Conservation (phyloP, 2,329 filamentous ascomycete genomes). For the Penicillium sclerotigenum region DNA sequence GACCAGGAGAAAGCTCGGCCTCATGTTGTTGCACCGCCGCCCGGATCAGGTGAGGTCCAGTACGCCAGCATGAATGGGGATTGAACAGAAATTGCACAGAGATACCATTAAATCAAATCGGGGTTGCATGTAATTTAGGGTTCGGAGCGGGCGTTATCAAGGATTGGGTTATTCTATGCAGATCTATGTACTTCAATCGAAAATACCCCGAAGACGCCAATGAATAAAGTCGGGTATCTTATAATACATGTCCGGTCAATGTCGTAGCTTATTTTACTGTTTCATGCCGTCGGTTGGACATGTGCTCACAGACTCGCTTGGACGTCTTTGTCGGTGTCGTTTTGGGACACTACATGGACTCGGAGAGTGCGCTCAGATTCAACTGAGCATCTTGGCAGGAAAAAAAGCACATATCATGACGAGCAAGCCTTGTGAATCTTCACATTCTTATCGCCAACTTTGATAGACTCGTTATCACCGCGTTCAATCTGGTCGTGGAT, state of each 20-base stretch:
- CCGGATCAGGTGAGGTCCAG: conserved; percentile 71
- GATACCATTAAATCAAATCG: conserved; percentile 24
- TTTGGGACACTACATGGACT: not conserved
- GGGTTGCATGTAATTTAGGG: conserved; percentile 24
- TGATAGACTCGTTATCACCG: conserved; percentile 89
- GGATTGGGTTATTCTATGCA: conserved; percentile 29
- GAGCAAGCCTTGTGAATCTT: conserved; percentile 45
- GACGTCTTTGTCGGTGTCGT: not conserved
- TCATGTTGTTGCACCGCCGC: conserved; percentile 67
- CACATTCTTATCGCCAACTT: conserved; percentile 50
- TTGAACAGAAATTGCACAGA: conserved; percentile 43
- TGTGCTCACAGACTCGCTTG: not conserved
- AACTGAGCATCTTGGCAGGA: not conserved
- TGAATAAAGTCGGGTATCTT: conserved; percentile 37
- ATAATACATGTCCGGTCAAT: conserved; percentile 33
- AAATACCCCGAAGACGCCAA: conserved; percentile 37
- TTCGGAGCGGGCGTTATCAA: conserved; percentile 36
- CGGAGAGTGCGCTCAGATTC: not conserved
- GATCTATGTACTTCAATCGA: conserved; percentile 25
- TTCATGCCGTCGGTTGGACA: not conserved
- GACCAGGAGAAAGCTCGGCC: conserved; percentile 38
- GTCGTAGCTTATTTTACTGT: not conserved
- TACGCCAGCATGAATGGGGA: conserved; percentile 86
- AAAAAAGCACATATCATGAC: conserved; percentile 18
- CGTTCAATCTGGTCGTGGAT: conserved; percentile 91